phyloP scores from a whole-genome alignment of 805 yeast genomes.

The Metschnikowia santaceciliae region DNA sequence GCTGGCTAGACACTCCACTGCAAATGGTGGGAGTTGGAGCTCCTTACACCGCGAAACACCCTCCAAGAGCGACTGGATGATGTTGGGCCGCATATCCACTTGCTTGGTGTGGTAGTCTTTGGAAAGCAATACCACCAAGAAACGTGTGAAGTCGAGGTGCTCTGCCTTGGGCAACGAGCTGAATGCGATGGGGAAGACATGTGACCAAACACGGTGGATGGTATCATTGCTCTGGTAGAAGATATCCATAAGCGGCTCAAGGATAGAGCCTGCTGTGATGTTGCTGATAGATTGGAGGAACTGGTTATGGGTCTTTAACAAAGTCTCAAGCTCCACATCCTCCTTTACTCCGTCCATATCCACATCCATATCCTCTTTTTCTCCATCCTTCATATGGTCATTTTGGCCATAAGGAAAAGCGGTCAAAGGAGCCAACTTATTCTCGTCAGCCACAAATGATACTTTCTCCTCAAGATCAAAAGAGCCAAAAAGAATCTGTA shows the following conservation, averaged over 20 bases:
- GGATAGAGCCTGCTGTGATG: constrained; percentile 53
- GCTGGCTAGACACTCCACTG: constrained; percentile 81
- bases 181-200: constrained; percentile 78
- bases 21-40: constrained; percentile 87
- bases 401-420: constrained; percentile 28
- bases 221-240: constrained; percentile 79
- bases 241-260: constrained; percentile 71
- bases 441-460: constrained; percentile 44
- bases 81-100: constrained; percentile 80
- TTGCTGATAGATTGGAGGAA: constrained; percentile 30
- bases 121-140: constrained; percentile 72
- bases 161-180: constrained; percentile 72
- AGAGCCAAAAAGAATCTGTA: constrained; percentile 79
- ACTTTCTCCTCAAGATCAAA: constrained; percentile 52
- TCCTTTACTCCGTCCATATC: constrained; percentile 25
- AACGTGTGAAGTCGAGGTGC: constrained; percentile 77
- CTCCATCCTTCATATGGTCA: not conserved
- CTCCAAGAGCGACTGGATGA: constrained; percentile 75
- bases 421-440: constrained; percentile 51
- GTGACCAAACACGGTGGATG: constrained; percentile 79
- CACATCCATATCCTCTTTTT: constrained; percentile 12
- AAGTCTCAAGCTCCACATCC: constrained; percentile 15
- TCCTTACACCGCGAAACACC: constrained; percentile 74
- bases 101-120: constrained; percentile 94
- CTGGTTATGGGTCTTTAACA: constrained; percentile 26